Evolutionary conservation across 768 basidiomycete species (phyloP).

Genomic region (Trametes gibbosa): DNA sequence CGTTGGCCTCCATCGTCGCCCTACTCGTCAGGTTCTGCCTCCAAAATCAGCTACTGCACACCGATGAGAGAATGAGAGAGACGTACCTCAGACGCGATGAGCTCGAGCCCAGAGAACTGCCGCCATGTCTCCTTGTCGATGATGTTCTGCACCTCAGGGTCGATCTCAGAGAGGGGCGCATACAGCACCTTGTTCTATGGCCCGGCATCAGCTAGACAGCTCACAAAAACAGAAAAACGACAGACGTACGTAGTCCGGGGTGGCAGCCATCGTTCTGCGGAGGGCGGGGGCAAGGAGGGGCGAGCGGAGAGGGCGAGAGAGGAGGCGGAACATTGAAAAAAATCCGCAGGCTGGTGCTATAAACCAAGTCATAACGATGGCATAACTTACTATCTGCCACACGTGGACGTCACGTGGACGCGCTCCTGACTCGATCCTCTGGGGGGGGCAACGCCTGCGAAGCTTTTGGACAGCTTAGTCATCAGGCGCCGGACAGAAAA

Average conservation of each 20-base stretch:
- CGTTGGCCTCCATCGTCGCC: slow-evolving; percentile 97
- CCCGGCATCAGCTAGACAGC: neutral
- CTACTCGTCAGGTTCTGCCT: slow-evolving; percentile 90
- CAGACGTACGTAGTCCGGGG: slow-evolving; percentile 58
- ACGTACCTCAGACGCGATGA: slow-evolving; percentile 95
- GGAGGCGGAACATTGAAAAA: slow-evolving; percentile 33
- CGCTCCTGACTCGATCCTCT: slow-evolving; percentile 11
- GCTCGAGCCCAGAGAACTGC: slow-evolving; percentile 95
- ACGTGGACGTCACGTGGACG: slow-evolving; percentile 15
- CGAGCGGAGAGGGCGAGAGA: slow-evolving; percentile 31
- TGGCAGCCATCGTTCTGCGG: slow-evolving; percentile 58
- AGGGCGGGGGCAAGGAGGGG: slow-evolving; percentile 19
- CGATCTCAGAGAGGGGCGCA: slow-evolving; percentile 81
- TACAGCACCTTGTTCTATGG: slow-evolving; percentile 90
- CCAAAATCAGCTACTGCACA: neutral
- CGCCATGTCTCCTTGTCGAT: slow-evolving; percentile 99
- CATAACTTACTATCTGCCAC: slow-evolving; percentile 1
- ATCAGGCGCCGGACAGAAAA: too few species aligned
- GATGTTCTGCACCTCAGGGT: slow-evolving; percentile 95
- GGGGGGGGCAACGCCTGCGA: too few species aligned
- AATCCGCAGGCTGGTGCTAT: slow-evolving; percentile 18
- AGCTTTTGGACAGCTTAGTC: too few species aligned
- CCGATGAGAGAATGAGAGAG: neutral
- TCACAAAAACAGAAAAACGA: neutral
- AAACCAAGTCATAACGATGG: slow-evolving; percentile 13